Evolutionary conservation across 1,284 basidiomycete species (phyloP).

Genomic region (Laetiporus sulphureus): DNA sequence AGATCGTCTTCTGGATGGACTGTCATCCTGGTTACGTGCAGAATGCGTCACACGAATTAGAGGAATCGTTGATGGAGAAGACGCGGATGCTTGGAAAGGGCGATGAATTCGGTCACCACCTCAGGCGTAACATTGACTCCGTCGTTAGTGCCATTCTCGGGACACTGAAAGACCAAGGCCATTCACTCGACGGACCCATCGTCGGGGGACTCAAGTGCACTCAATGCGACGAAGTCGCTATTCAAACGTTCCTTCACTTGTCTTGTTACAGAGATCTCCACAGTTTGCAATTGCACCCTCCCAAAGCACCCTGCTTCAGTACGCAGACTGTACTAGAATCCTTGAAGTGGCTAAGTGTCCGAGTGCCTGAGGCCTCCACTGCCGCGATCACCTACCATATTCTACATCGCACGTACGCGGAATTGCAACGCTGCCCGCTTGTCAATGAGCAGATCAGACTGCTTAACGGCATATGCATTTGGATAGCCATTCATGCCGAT

Average conservation of each 20-base stretch:
- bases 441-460: constrained; percentile 83
- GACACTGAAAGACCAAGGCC: constrained; percentile 56
- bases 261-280: constrained; percentile 41
- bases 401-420: constrained; percentile 66
- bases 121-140: constrained; percentile 44
- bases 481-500: constrained; percentile 53
- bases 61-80: constrained; percentile 30
- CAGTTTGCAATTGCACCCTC: constrained; percentile 47
- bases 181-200: constrained; percentile 39
- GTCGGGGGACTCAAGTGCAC: constrained; percentile 32
- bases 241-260: constrained; percentile 40
- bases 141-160: constrained; percentile 53
- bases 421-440: constrained; percentile 63
- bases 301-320: constrained; percentile 54
- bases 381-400: constrained; percentile 69
- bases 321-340: constrained; percentile 45
- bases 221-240: constrained; percentile 27
- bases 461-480: constrained; percentile 68
- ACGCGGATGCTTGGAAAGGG: constrained; percentile 25
- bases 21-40: constrained; percentile 25
- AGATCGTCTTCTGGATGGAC: constrained; percentile 41
- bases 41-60: constrained; percentile 24
- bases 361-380: constrained; percentile 31
- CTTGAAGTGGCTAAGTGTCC: constrained; percentile 50
- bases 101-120: constrained; percentile 30